phyloP scores from a whole-genome alignment of 2,329 filamentous ascomycete genomes.

The Atkinsonella texensis region DNA sequence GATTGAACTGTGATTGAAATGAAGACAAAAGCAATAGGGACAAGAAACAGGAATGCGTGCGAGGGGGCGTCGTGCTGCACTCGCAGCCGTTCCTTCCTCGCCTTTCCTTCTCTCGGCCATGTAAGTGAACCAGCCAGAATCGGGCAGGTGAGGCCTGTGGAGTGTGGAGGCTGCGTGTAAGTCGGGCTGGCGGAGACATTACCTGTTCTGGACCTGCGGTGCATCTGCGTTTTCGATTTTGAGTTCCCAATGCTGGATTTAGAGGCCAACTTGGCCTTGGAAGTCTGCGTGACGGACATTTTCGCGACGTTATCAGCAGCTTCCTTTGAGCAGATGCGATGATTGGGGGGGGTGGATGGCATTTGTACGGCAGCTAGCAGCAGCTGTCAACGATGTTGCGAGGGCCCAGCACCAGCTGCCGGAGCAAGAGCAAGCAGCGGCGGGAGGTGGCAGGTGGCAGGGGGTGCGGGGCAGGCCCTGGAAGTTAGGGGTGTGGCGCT shows the following conservation, averaged over 20 bases:
- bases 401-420: too few relatives aligned
- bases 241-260: conserved; percentile 42
- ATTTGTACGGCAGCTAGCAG: conserved; percentile 33
- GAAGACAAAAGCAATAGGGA: neutral
- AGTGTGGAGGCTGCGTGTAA: conserved; percentile 1
- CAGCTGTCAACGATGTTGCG: neutral
- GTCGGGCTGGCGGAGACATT: neutral
- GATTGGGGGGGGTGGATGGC: conserved; percentile 53
- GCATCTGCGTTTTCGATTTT: conserved; percentile 73
- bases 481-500: conserved; percentile 6
- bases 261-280: conserved; percentile 45
- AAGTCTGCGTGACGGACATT: conserved; percentile 49
- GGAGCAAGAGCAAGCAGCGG: neutral
- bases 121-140: too few relatives aligned
- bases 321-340: conserved; percentile 37
- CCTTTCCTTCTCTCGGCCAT: too few relatives aligned
- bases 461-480: conserved; percentile 9
- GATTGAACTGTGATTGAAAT: conserved; percentile 10
- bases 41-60: neutral
- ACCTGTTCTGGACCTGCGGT: conserved; percentile 91
- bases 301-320: conserved; percentile 34
- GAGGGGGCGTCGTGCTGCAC: neutral
- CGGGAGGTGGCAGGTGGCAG: conserved; percentile 14
- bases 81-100: too few relatives aligned
- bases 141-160: too few relatives aligned